phyloP scores from a whole-genome alignment of 306 rosid genomes.

The Hylodesmum podocarpum region DNA sequence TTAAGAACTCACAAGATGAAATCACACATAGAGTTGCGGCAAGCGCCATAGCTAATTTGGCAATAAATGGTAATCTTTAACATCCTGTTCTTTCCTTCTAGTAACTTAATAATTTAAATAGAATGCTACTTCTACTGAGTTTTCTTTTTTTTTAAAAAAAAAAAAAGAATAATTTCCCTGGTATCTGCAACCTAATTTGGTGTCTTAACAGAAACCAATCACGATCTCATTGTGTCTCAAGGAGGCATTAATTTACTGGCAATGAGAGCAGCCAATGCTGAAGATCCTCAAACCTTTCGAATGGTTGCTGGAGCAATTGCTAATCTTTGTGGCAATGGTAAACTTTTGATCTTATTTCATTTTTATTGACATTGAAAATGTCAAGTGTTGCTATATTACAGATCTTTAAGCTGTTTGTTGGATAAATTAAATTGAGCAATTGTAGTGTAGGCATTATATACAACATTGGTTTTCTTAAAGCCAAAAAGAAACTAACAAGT shows the following conservation, averaged over 20 bases:
- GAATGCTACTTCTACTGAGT: background rate
- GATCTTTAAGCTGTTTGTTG: background rate
- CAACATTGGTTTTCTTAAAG: background rate
- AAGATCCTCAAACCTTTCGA: slow-evolving; percentile 87
- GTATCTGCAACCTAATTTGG: slow-evolving; percentile 12
- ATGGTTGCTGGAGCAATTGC: slow-evolving; percentile 94
- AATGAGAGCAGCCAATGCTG: slow-evolving; percentile 61
- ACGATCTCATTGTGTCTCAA: slow-evolving; percentile 81
- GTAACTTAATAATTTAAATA: background rate
- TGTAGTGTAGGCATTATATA: background rate
- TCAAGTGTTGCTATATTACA: background rate
- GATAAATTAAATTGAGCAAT: slow-evolving; percentile 4
- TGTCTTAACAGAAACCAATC: slow-evolving; percentile 73
- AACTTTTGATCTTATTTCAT: slow-evolving; percentile 25
- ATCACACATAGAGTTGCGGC: slow-evolving; percentile 86
- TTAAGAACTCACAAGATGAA: slow-evolving; percentile 69
- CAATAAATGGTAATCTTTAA: slow-evolving; percentile 68
- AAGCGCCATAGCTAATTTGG: slow-evolving; percentile 86
- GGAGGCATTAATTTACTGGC: slow-evolving; percentile 79
- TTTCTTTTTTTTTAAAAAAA: background rate
- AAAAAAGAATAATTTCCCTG: too few relatives aligned
- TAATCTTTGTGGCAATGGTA: slow-evolving; percentile 90
- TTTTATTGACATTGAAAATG: background rate
- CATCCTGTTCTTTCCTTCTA: background rate
- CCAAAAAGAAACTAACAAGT: slow-evolving; percentile 12